These are phyloP conservation scores for Lasiosphaeria ovina DNA, from an alignment of 495 filamentous ascomycete genomes.

Conservation along the genomic window DNA sequence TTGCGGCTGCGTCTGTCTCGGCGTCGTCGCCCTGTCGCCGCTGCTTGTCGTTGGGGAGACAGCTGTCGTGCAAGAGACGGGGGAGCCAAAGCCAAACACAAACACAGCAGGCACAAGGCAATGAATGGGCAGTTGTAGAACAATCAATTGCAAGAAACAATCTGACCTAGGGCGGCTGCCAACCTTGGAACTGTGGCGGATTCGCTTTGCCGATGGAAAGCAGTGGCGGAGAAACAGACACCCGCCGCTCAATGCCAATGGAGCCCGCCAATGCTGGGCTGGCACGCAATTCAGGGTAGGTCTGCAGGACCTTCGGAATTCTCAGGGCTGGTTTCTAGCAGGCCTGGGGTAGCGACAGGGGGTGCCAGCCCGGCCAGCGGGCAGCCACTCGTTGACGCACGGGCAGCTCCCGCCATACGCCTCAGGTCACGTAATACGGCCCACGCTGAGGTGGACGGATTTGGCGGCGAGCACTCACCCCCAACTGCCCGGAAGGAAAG, in stretches of 20 bases:
- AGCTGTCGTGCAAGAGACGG: neutral
- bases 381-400: too few species aligned
- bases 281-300: too few species aligned
- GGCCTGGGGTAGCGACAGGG: too few species aligned
- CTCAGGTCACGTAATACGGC: too few species aligned
- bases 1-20: neutral
- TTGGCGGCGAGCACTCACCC: too few species aligned
- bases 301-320: too few species aligned
- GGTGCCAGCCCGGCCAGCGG: too few species aligned
- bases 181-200: neutral
- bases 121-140: neutral
- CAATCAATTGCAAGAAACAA: neutral
- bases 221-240: neutral
- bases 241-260: neutral
- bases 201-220: constrained; percentile 1
- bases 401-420: too few species aligned
- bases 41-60: neutral
- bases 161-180: neutral
- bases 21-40: neutral
- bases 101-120: neutral
- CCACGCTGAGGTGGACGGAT: too few species aligned
- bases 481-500: too few species aligned
- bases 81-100: neutral
- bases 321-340: too few species aligned
- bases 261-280: neutral